Conservation (phyloP, 2,329 filamentous ascomycete genomes). For the Fusarium mundagurra region DNA sequence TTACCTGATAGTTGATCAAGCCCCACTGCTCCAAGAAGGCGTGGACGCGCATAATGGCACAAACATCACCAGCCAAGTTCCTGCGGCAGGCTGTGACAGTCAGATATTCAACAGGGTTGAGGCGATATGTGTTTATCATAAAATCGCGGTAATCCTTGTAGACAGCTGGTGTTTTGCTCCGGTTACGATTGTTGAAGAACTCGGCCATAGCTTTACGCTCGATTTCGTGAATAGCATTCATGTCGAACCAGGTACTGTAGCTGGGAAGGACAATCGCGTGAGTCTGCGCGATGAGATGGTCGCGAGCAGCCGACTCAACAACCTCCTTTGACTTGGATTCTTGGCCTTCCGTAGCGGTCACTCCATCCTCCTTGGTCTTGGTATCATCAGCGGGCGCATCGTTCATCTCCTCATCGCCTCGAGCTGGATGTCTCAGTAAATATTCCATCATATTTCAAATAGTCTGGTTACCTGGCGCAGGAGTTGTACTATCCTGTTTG, state of each 20-base stretch:
- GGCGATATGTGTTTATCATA: conserved; percentile 98
- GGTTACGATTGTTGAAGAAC: conserved; percentile 98
- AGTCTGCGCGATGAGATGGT: conserved; percentile 91
- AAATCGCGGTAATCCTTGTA: conserved; percentile 99
- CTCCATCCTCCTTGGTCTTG: conserved; percentile 60
- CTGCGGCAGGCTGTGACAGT: conserved; percentile 96
- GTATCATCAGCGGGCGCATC: conserved; percentile 66
- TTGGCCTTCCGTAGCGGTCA: conserved; percentile 60
- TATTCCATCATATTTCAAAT: conserved; percentile 71
- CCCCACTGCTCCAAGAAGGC: conserved; percentile 99
- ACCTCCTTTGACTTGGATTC: conserved; percentile 80
- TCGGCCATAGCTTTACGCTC: conserved; percentile 96
- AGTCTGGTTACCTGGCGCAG: conserved; percentile 64
- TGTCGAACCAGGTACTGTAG: conserved; percentile 99
- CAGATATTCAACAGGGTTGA: conserved; percentile 95
- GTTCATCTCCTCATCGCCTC: conserved; percentile 84
- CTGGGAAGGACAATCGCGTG: conserved; percentile 96
- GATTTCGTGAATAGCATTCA: conserved; percentile 89
- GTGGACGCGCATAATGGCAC: conserved; percentile 98
- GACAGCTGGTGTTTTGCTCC: conserved; percentile 95
- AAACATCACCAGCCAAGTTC: conserved; percentile 96
- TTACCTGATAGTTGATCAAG: conserved; percentile 96
- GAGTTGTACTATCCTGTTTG: conserved; percentile 70
- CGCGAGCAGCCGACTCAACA: conserved; percentile 85
- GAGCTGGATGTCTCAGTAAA: conserved; percentile 63